Evolutionary conservation across 352 stramenopile species (phyloP).

Genomic region (Phytophthora pluvialis): DNA sequence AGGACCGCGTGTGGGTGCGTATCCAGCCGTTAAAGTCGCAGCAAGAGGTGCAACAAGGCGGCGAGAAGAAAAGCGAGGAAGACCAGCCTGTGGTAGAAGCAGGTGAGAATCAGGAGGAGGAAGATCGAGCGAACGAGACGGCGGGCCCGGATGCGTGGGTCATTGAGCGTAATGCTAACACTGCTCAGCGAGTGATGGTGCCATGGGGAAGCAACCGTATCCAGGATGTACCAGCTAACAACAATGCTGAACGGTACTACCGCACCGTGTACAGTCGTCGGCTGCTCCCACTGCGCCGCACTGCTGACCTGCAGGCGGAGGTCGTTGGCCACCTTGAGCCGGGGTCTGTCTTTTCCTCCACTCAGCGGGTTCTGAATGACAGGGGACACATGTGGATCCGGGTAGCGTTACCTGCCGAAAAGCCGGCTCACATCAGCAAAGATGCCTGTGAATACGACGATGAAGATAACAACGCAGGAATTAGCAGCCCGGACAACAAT

Average conservation of each 20-base stretch:
- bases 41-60: slow-evolving; percentile 10
- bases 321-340: slow-evolving; percentile 63
- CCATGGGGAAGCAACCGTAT: slow-evolving; percentile 57
- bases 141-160: slow-evolving; percentile 60
- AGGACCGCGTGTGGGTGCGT: slow-evolving; percentile 77
- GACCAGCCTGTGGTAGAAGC: slow-evolving; percentile 12
- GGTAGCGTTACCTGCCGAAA: slow-evolving; percentile 42
- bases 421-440: slow-evolving; percentile 8
- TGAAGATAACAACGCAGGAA: slow-evolving; percentile 27
- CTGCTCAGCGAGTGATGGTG: slow-evolving; percentile 62
- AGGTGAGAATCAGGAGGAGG: slow-evolving; percentile 29
- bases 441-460: slow-evolving; percentile 2
- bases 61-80: slow-evolving; percentile 30
- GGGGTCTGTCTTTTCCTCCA: slow-evolving; percentile 61
- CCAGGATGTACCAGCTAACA: slow-evolving; percentile 34
- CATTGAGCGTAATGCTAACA: slow-evolving; percentile 79
- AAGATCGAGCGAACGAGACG: slow-evolving; percentile 4
- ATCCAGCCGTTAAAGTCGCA: slow-evolving; percentile 36
- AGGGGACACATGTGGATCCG: slow-evolving; percentile 74
- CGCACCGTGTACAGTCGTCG: slow-evolving; percentile 71
- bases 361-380: slow-evolving; percentile 56
- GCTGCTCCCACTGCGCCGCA: slow-evolving; percentile 57
- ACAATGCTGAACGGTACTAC: slow-evolving; percentile 68
- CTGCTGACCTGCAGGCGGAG: slow-evolving; percentile 51
- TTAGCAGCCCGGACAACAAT: slow-evolving; percentile 32